Percentiles rank a stretch among this genome's conserved stretches.
phyloP scores from a whole-genome alignment of 2,329 filamentous ascomycete genomes.

The Phialophora chinensis region DNA sequence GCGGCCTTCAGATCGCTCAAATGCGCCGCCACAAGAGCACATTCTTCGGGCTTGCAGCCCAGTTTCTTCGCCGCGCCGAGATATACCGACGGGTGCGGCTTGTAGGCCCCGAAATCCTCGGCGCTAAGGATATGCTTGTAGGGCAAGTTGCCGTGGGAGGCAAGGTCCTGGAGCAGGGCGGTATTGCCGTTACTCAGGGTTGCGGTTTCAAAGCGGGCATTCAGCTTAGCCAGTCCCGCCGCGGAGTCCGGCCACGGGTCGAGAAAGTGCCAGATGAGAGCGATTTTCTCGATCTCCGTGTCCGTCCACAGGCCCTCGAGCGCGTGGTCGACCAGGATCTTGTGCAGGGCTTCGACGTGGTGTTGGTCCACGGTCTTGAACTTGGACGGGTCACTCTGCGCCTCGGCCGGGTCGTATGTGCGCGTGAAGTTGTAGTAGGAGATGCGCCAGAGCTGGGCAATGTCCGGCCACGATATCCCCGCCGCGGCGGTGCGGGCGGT shows the following conservation, averaged over 20 bases:
- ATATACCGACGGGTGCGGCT: conserved; percentile 71
- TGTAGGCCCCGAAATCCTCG: conserved; percentile 76
- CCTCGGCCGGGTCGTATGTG: conserved; percentile 45
- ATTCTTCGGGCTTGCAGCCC: conserved; percentile 63
- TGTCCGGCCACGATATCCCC: conserved; percentile 64
- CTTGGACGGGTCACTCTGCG: conserved; percentile 40
- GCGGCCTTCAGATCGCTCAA: conserved; percentile 72
- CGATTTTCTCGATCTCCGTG: conserved; percentile 67
- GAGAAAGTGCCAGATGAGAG: conserved; percentile 74
- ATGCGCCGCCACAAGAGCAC: conserved; percentile 80
- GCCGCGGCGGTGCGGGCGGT: conserved; percentile 59
- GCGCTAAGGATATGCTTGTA: conserved; percentile 70
- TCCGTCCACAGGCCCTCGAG: conserved; percentile 67
- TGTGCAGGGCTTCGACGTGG: conserved; percentile 66
- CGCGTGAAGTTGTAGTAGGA: conserved; percentile 68
- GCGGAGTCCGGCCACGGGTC: conserved; percentile 70
- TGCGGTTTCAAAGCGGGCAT: conserved; percentile 63
- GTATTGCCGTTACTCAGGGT: conserved; percentile 79
- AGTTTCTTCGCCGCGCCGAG: conserved; percentile 68
- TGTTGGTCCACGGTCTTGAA: conserved; percentile 78
- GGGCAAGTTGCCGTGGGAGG: conserved; percentile 62
- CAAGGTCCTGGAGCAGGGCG: conserved; percentile 69
- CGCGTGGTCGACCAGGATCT: conserved; percentile 62
- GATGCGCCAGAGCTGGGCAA: conserved; percentile 74
- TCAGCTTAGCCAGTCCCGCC: conserved; percentile 62